These are phyloP conservation scores for Xerocomus nothofagi DNA, from an alignment of 1,284 basidiomycete species.

Conservation along the genomic window DNA sequence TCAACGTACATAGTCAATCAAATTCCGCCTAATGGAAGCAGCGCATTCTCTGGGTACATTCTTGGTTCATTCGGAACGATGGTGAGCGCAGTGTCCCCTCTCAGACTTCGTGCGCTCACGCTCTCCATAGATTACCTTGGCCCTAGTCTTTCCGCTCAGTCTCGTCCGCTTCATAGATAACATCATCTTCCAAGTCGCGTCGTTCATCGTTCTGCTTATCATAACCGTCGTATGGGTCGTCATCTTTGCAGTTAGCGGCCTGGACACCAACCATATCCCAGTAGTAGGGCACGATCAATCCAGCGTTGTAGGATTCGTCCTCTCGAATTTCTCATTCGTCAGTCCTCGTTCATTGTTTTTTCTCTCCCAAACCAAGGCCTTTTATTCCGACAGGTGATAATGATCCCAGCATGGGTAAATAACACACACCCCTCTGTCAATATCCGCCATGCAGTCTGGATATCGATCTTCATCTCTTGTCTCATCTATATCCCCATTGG, in stretches of 20 bases:
- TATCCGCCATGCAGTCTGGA: constrained; percentile 24
- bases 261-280: constrained; percentile 8
- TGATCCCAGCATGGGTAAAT: constrained; percentile 29
- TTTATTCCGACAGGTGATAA: constrained; percentile 18
- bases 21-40: constrained; percentile 6
- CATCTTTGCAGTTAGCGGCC: constrained; percentile 17
- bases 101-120: neutral
- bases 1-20: constrained; percentile 15
- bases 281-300: constrained; percentile 19
- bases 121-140: constrained; percentile 21
- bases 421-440: constrained; percentile 26
- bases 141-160: constrained; percentile 23
- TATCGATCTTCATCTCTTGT: constrained; percentile 24
- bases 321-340: constrained; percentile 29
- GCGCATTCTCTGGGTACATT: constrained; percentile 25
- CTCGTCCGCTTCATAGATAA: constrained; percentile 28
- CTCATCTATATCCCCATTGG: constrained; percentile 27
- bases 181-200: constrained; percentile 25
- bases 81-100: constrained; percentile 4
- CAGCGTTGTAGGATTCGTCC: constrained; percentile 22
- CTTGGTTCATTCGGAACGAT: constrained; percentile 28
- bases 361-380: neutral
- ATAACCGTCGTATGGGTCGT: constrained; percentile 23
- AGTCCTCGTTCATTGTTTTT: neutral
- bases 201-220: constrained; percentile 23